phyloP scores from a whole-genome alignment of 352 stramenopile genomes.

The Phytophthora melonis region DNA sequence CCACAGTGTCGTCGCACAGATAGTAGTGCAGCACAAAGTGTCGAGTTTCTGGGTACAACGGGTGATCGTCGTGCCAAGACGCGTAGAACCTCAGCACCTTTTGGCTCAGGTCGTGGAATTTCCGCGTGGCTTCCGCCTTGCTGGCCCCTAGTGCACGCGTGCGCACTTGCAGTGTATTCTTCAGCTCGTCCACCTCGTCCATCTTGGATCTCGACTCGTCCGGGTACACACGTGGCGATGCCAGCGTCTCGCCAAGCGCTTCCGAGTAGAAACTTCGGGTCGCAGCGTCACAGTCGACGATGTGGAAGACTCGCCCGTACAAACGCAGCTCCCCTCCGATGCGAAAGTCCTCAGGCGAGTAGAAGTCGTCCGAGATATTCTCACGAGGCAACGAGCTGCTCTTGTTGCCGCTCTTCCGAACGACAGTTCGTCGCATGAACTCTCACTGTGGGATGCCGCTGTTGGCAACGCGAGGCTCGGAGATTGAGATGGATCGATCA shows the following conservation, averaged over 20 bases:
- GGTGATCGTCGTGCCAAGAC: conserved; percentile 92
- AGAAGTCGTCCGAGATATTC: conserved; percentile 38
- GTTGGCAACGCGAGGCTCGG: conserved; percentile 88
- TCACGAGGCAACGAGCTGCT: conserved; percentile 19
- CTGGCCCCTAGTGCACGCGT: conserved; percentile 41
- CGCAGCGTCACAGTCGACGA: conserved; percentile 91
- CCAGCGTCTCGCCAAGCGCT: conserved; percentile 45
- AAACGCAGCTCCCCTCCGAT: conserved; percentile 82
- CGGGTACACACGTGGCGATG: conserved; percentile 70
- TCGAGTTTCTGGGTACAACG: conserved; percentile 89
- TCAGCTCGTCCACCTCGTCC: conserved; percentile 68
- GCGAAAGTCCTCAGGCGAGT: conserved; percentile 78
- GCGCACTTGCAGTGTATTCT: conserved; percentile 43
- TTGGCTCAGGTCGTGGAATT: conserved; percentile 83
- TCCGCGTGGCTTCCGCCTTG: conserved; percentile 59
- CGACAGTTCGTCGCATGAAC: conserved; percentile 83
- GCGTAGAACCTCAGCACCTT: conserved; percentile 94
- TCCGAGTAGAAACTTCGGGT: conserved; percentile 88
- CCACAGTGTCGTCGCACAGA: conserved; percentile 92
- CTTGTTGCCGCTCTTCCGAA: conserved; percentile 45
- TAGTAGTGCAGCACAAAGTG: conserved; percentile 94
- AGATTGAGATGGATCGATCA: conserved; percentile 88
- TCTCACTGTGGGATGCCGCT: conserved; percentile 90
- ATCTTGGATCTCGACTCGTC: conserved; percentile 69
- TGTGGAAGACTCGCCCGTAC: conserved; percentile 80